Evolutionary conservation across 2,329 filamentous ascomycete species (phyloP).

Genomic region (Botrytis squamosa): DNA sequence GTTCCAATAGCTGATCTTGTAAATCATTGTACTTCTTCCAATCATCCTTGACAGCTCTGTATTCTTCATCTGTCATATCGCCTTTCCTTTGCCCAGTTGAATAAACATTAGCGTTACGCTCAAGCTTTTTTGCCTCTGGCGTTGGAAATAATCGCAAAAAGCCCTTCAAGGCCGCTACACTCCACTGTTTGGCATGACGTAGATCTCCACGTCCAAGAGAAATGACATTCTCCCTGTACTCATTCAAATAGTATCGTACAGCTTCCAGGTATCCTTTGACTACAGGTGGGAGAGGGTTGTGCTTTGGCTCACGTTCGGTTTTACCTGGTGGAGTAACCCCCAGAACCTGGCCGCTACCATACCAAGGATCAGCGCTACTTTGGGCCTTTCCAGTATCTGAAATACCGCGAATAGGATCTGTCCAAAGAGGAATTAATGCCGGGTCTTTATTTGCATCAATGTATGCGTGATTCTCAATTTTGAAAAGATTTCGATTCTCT

Average conservation of each 20-base stretch:
- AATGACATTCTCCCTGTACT: background rate
- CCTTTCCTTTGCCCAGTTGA: slow-evolving; percentile 5
- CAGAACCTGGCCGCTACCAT: slow-evolving; percentile 10
- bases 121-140: slow-evolving; percentile 1
- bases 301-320: background rate
- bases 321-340: background rate
- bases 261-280: background rate
- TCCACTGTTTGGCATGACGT: background rate
- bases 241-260: background rate
- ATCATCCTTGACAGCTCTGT: slow-evolving; percentile 13
- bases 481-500: slow-evolving; percentile 28
- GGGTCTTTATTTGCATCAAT: slow-evolving; percentile 30
- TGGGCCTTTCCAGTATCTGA: slow-evolving; percentile 22
- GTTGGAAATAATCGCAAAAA: slow-evolving; percentile 8
- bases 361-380: slow-evolving; percentile 11
- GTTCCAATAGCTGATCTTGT: slow-evolving; percentile 11
- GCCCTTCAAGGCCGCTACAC: background rate
- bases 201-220: background rate
- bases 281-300: background rate
- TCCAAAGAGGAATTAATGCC: slow-evolving; percentile 33
- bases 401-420: slow-evolving; percentile 32
- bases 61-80: slow-evolving; percentile 12
- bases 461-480: slow-evolving; percentile 32
- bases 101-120: slow-evolving; percentile 15
- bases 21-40: slow-evolving; percentile 13